phyloP scores from a whole-genome alignment of 495 filamentous ascomycete genomes.

The Daldinia vernicosa region DNA sequence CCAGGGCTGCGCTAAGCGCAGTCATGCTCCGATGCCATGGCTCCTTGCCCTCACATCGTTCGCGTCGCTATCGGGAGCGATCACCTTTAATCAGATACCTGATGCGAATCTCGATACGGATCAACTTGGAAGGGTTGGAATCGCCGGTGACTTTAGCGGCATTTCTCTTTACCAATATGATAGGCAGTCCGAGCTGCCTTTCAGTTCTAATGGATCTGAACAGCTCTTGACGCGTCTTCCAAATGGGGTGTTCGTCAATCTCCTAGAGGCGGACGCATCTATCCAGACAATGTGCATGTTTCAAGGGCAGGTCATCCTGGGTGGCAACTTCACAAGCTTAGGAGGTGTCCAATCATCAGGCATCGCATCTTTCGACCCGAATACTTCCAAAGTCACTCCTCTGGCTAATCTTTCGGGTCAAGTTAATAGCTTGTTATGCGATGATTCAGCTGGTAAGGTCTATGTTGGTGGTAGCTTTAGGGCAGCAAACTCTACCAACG shows the following conservation, averaged over 20 bases:
- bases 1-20: conserved; percentile 49
- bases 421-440: conserved; percentile 83
- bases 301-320: conserved; percentile 77
- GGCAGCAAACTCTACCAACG: conserved; percentile 83
- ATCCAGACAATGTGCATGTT: conserved; percentile 91
- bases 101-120: conserved; percentile 82
- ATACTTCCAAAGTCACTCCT: conserved; percentile 70
- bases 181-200: conserved; percentile 74
- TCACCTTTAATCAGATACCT: conserved; percentile 76
- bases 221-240: conserved; percentile 84
- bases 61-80: conserved; percentile 62
- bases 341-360: conserved; percentile 77
- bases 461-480: conserved; percentile 91
- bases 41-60: conserved; percentile 53
- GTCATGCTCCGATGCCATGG: conserved; percentile 38
- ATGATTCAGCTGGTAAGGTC: conserved; percentile 80
- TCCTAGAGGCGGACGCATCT: conserved; percentile 79
- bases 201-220: conserved; percentile 77
- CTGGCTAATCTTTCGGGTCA: conserved; percentile 81
- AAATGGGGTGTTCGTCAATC: conserved; percentile 79
- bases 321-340: conserved; percentile 96
- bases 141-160: conserved; percentile 90
- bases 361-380: conserved; percentile 81
- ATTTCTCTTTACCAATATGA: conserved; percentile 89
- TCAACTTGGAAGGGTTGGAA: conserved; percentile 82